phyloP scores from a whole-genome alignment of 2,329 filamentous ascomycete species.

The Nothopassalora personata region DNA sequence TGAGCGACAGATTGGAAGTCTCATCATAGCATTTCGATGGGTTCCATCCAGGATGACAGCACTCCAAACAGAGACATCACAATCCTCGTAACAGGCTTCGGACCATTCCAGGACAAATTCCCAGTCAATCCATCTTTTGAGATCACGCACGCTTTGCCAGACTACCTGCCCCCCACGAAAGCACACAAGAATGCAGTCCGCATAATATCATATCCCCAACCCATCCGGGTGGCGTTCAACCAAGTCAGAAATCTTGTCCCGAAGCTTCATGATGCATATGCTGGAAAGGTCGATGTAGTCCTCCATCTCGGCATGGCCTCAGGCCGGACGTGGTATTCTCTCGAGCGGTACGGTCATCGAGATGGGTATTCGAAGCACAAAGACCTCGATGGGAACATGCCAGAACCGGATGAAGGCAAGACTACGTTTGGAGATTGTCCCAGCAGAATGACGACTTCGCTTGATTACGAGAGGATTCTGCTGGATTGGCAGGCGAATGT shows the following conservation, averaged over 20 bases:
- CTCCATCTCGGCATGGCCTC: conserved; percentile 77
- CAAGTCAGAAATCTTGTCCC: conserved; percentile 61
- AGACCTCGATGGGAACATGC: conserved; percentile 59
- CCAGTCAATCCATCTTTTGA: conserved; percentile 76
- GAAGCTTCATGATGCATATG: conserved; percentile 49
- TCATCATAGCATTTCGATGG: conserved; percentile 1
- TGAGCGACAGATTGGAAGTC: background rate
- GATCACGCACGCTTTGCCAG: conserved; percentile 65
- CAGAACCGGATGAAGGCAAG: conserved; percentile 23
- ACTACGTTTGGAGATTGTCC: conserved; percentile 28
- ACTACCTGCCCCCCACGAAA: conserved; percentile 49
- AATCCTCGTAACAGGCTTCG: conserved; percentile 42
- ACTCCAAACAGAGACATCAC: conserved; percentile 23
- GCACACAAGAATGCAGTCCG: conserved; percentile 45
- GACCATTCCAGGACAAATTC: conserved; percentile 63
- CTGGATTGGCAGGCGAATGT: conserved; percentile 26
- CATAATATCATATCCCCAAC: conserved; percentile 59
- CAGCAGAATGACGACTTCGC: conserved; percentile 24
- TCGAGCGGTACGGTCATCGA: conserved; percentile 66
- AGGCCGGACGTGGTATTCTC: conserved; percentile 59
- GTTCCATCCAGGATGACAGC: conserved; percentile 4
- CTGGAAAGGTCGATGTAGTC: conserved; percentile 55
- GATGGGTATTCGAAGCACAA: conserved; percentile 61
- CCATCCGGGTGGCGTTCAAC: conserved; percentile 67
- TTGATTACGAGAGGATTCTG: conserved; percentile 30